Evolutionary conservation across 345 rosid genomes (phyloP).

Genomic region (Firmiana major): DNA sequence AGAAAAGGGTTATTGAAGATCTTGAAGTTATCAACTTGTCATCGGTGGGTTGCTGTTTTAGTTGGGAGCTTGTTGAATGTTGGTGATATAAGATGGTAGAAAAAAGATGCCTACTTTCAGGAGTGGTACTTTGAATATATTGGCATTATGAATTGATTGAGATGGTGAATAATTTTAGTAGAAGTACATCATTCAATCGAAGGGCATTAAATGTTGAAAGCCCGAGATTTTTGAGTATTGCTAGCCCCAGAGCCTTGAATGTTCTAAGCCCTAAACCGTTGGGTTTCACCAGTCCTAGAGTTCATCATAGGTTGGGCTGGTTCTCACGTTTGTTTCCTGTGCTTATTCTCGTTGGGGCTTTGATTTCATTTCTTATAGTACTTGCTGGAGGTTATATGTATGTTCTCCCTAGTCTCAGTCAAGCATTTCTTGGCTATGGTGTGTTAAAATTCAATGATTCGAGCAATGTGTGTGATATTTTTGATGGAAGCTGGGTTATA

Average conservation of each 20-base stretch:
- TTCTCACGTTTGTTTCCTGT: conserved; percentile 44
- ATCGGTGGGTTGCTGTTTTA: background rate
- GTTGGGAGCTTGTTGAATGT: conserved; percentile 10
- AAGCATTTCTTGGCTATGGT: conserved; percentile 40
- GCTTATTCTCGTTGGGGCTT: conserved; percentile 45
- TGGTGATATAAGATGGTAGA: conserved; percentile 12
- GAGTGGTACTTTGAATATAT: conserved; percentile 9
- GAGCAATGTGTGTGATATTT: conserved; percentile 40
- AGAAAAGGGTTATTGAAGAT: conserved; percentile 15
- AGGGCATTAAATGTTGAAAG: conserved; percentile 39
- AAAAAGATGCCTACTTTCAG: conserved; percentile 23
- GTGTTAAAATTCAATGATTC: conserved; percentile 35
- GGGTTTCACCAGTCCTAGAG: conserved; percentile 35
- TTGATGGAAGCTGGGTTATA: conserved; percentile 59
- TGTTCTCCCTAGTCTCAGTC: conserved; percentile 64
- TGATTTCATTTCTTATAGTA: conserved; percentile 48
- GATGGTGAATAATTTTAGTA: conserved; percentile 45
- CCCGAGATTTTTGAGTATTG: conserved; percentile 28
- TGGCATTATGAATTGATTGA: conserved; percentile 28
- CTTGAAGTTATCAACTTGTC: background rate
- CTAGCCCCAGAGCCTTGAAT: conserved; percentile 41
- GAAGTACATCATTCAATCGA: conserved; percentile 45
- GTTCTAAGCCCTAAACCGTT: conserved; percentile 31
- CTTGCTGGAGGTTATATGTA: conserved; percentile 55
- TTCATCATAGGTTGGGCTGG: conserved; percentile 29